A percentile compares a stretch with the other conserved stretches of the same genome.
phyloP scores from a whole-genome alignment of 257 asterid genomes.

The Przewalskia tangutica region DNA sequence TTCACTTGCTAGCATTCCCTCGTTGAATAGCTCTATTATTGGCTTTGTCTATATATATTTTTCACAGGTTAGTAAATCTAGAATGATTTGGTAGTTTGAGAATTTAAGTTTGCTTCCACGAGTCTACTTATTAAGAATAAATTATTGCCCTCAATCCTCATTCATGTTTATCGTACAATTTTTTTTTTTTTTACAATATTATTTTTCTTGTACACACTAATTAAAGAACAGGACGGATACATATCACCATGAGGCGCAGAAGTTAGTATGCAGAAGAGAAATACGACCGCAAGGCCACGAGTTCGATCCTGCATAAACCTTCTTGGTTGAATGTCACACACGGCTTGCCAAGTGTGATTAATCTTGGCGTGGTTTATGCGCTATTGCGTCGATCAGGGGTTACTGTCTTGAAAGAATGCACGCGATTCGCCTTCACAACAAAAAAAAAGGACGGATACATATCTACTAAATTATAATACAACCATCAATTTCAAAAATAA shows the following conservation, averaged over 20 bases:
- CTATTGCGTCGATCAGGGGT: too few species aligned
- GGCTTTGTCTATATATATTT: neutral
- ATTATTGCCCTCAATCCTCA: neutral
- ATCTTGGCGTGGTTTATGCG: too few species aligned
- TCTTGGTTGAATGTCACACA: too few species aligned
- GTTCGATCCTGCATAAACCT: too few species aligned
- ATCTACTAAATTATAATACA: neutral
- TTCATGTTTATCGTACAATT: neutral
- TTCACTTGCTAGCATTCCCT: neutral
- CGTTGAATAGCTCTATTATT: neutral
- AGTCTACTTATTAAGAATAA: neutral
- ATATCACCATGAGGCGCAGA: too few species aligned
- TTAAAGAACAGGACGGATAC: neutral
- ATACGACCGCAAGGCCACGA: too few species aligned
- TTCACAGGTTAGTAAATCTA: neutral
- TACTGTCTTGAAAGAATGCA: too few species aligned
- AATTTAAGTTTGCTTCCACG: neutral
- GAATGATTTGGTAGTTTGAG: conserved; percentile 2
- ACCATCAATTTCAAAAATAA: neutral
- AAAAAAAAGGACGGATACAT: too few species aligned
- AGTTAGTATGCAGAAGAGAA: too few species aligned
- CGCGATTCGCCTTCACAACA: too few species aligned
- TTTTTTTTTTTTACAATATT: neutral
- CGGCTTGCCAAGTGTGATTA: too few species aligned
- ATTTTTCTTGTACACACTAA: neutral